These are phyloP conservation scores for Trichoderma sp. DNA, from an alignment of 2,329 filamentous ascomycete genomes.

Conservation along the genomic window DNA sequence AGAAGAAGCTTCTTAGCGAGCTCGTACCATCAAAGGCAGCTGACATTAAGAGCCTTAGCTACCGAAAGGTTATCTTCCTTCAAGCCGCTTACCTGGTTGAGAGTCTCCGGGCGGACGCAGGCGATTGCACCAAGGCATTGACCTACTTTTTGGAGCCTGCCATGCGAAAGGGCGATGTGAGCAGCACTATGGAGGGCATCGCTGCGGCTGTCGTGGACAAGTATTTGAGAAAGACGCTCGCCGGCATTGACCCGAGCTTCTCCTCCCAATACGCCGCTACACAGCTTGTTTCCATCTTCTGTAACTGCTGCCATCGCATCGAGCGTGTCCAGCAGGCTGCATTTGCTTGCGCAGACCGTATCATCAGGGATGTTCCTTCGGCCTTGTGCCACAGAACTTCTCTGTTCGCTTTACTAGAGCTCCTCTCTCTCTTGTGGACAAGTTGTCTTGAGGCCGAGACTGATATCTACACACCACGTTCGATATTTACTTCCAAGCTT, in stretches of 20 bases:
- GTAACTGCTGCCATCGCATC: constrained; percentile 89
- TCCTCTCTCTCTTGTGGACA: constrained; percentile 91
- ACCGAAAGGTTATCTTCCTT: constrained; percentile 87
- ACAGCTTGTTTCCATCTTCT: constrained; percentile 82
- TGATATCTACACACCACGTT: constrained; percentile 85
- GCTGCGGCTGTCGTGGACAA: constrained; percentile 69
- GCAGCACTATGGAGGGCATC: constrained; percentile 63
- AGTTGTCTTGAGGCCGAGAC: constrained; percentile 93
- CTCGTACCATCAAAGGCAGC: constrained; percentile 73
- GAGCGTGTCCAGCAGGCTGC: constrained; percentile 87
- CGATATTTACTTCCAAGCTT: constrained; percentile 72
- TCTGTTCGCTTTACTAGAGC: constrained; percentile 86
- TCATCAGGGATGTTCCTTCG: constrained; percentile 82
- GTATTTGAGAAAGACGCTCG: constrained; percentile 74
- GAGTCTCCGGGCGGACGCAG: constrained; percentile 77
- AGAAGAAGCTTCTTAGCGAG: constrained; percentile 74
- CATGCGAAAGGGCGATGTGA: constrained; percentile 63
- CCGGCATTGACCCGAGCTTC: constrained; percentile 70
- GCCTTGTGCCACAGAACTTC: constrained; percentile 86
- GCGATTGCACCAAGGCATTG: constrained; percentile 85
- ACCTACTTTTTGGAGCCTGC: constrained; percentile 95
- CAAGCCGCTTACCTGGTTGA: constrained; percentile 90
- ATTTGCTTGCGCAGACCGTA: constrained; percentile 76
- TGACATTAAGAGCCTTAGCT: constrained; percentile 79
- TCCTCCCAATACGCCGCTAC: constrained; percentile 88